These are phyloP conservation scores for Salix arbutifolia DNA, from an alignment of 345 rosid species.

Conservation along the genomic window DNA sequence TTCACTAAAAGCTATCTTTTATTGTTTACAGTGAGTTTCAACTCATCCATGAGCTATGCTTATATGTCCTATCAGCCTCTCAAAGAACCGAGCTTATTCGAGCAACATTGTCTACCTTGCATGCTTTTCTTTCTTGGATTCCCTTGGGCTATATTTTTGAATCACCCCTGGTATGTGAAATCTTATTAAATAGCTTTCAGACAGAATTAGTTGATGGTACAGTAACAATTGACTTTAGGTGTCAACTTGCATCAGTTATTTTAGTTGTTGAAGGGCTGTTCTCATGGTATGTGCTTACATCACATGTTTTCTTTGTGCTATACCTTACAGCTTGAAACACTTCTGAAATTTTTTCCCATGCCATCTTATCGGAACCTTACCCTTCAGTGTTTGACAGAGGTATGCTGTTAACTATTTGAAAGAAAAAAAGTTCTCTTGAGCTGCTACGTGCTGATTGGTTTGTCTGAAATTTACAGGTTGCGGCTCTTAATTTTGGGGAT, in stretches of 20 bases:
- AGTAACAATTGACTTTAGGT: conserved; percentile 6
- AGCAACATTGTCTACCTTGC: conserved; percentile 90
- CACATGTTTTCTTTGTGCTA: neutral
- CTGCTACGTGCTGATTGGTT: neutral
- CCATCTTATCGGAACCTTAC: conserved; percentile 89
- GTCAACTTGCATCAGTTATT: conserved; percentile 10
- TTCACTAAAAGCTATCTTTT: conserved; percentile 19
- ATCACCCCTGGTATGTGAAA: conserved; percentile 73
- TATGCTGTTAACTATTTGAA: conserved; percentile 15
- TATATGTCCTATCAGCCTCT: conserved; percentile 91
- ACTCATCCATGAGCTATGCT: conserved; percentile 97
- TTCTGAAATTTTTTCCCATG: conserved; percentile 73
- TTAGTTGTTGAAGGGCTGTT: conserved; percentile 4
- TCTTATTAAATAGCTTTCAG: neutral
- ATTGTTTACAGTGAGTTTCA: conserved; percentile 80
- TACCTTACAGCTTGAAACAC: conserved; percentile 80
- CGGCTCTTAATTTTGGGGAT: conserved; percentile 86
- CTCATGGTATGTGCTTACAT: conserved; percentile 13
- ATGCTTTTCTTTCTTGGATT: conserved; percentile 99
- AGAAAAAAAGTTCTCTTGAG: neutral
- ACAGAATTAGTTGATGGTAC: neutral
- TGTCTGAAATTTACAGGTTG: conserved; percentile 55
- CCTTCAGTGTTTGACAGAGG: conserved; percentile 96
- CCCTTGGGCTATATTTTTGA: conserved; percentile 99
- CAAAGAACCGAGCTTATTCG: conserved; percentile 93